phyloP scores from a whole-genome alignment of 108 stramenopile species.

The Cyclotella cryptica region DNA sequence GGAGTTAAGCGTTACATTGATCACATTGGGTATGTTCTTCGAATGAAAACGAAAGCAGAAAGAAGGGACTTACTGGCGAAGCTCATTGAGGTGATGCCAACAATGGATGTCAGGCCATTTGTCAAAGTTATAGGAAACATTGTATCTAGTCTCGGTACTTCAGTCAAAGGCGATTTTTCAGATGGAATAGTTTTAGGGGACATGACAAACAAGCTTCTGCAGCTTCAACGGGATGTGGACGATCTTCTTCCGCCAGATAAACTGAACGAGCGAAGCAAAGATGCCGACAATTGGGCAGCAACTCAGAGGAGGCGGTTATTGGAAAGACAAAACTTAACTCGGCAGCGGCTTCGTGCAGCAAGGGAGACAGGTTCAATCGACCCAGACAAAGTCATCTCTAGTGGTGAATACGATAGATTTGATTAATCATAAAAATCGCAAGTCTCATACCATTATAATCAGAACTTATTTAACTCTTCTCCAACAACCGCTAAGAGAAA shows the following conservation, averaged over 20 bases:
- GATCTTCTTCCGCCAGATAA: slow-evolving; percentile 87
- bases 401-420: slow-evolving; percentile 49
- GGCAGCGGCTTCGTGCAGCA: slow-evolving; percentile 67
- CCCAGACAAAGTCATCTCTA: slow-evolving; percentile 38
- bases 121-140: slow-evolving; percentile 90
- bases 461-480: too few relatives aligned
- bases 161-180: slow-evolving; percentile 74
- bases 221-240: slow-evolving; percentile 77
- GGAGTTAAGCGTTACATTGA: slow-evolving; percentile 84
- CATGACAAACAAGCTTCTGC: slow-evolving; percentile 87
- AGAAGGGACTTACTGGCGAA: slow-evolving; percentile 65
- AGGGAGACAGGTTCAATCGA: slow-evolving; percentile 42
- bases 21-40: slow-evolving; percentile 80
- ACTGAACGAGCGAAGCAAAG: slow-evolving; percentile 72
- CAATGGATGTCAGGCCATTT: slow-evolving; percentile 90
- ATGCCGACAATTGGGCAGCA: slow-evolving; percentile 90
- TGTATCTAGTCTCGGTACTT: slow-evolving; percentile 78
- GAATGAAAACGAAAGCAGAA: slow-evolving; percentile 84
- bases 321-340: slow-evolving; percentile 66
- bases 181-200: slow-evolving; percentile 68
- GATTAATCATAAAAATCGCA: slow-evolving; percentile 18
- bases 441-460: background rate
- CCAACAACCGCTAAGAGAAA: too few relatives aligned
- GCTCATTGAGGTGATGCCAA: slow-evolving; percentile 87
- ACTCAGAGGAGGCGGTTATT: slow-evolving; percentile 65